These are phyloP conservation scores for Wickerhamiella cacticola DNA, from an alignment of 805 yeast genomes.

Conservation along the genomic window DNA sequence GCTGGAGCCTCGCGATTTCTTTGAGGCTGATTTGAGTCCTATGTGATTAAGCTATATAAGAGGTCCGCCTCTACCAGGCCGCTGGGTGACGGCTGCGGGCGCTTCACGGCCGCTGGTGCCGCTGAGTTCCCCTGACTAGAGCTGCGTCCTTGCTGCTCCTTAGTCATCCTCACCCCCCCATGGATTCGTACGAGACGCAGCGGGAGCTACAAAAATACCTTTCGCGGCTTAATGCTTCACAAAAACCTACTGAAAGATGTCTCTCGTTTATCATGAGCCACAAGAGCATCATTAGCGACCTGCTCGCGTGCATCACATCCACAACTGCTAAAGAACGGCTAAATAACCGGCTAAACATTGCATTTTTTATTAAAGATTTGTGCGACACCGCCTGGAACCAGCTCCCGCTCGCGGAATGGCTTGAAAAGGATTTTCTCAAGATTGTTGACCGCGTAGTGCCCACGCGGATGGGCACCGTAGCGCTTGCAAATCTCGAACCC, in stretches of 20 bases:
- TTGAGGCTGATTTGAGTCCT: conserved; percentile 34
- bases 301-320: conserved; percentile 55
- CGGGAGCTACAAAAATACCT: conserved; percentile 60
- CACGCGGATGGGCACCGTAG: conserved; percentile 20
- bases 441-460: conserved; percentile 22
- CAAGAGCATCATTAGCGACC: conserved; percentile 51
- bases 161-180: conserved; percentile 26
- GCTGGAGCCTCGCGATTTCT: conserved; percentile 75
- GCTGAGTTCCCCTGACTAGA: too few species aligned
- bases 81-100: too few species aligned
- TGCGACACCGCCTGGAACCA: conserved; percentile 21
- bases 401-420: conserved; percentile 6
- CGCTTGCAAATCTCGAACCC: conserved; percentile 21
- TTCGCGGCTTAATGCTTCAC: conserved; percentile 51
- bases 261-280: conserved; percentile 26
- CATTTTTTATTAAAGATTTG: conserved; percentile 59
- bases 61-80: too few species aligned
- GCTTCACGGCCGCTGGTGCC: too few species aligned
- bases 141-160: too few species aligned
- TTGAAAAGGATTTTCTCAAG: conserved; percentile 12
- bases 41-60: neutral
- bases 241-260: conserved; percentile 22
- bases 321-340: conserved; percentile 37
- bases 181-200: conserved; percentile 87
- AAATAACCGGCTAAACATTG: conserved; percentile 51